Percentiles rank a stretch among this genome's conserved stretches.
Evolutionary conservation across 2,329 filamentous ascomycete genomes (phyloP).

Genomic region (Orbilia quercus): DNA sequence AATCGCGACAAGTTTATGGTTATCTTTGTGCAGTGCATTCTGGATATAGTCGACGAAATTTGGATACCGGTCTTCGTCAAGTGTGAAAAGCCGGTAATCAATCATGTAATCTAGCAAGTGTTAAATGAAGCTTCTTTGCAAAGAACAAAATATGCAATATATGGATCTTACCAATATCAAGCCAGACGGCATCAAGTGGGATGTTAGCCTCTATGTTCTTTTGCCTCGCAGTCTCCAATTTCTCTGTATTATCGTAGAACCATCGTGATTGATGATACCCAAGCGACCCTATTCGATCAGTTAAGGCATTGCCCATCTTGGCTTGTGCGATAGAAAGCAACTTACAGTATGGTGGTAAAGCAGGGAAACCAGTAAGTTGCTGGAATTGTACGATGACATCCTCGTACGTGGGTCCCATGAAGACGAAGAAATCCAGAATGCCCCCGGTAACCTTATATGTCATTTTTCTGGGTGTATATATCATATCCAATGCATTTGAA

Average conservation of each 20-base stretch:
- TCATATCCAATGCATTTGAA: constrained; percentile 53
- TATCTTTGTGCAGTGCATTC: constrained; percentile 28
- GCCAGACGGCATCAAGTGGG: constrained; percentile 51
- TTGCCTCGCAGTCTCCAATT: constrained; percentile 22
- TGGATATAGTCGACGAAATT: constrained; percentile 29
- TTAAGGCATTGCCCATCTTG: neutral
- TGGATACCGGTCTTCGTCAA: constrained; percentile 40
- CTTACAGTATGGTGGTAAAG: constrained; percentile 48
- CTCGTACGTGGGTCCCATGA: constrained; percentile 37
- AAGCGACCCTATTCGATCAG: constrained; percentile 63
- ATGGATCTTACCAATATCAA: constrained; percentile 51
- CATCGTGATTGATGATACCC: constrained; percentile 87
- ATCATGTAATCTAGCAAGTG: constrained; percentile 39
- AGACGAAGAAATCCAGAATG: constrained; percentile 51
- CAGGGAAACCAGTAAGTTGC: constrained; percentile 39
- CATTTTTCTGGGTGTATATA: constrained; percentile 29
- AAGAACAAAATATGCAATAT: neutral
- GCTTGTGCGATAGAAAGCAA: neutral
- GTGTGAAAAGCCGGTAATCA: constrained; percentile 42
- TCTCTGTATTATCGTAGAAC: constrained; percentile 67
- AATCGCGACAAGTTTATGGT: constrained; percentile 49
- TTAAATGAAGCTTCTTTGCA: neutral
- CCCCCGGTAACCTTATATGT: constrained; percentile 53
- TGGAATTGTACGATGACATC: constrained; percentile 46
- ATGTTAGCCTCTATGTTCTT: constrained; percentile 37